Base-by-base conservation (phyloP, 1,284 basidiomycete species). In the Phlebopus sp. region DNA sequence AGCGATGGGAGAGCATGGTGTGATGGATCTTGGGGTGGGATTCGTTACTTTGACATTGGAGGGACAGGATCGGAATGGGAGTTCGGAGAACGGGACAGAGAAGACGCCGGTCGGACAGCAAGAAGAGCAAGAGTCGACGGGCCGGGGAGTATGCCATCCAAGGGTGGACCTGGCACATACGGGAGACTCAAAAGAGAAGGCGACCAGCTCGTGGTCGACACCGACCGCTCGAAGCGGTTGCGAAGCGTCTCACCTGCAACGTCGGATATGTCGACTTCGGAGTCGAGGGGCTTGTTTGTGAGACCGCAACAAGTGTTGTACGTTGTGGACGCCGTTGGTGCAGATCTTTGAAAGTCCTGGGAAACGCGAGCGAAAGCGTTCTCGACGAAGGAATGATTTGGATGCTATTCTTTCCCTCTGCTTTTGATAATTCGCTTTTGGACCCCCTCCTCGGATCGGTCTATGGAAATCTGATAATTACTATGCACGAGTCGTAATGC, bases 271-370 rank as follows among this genome's bases (percentile, higher is more conserved):
- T 84, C 82, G 8, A 68, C 60, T 4, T 67, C 70, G 32, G 88
- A 88, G 64, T 80, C 81, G 2, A 72, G 87, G 56, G 88, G 87
- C 2, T 61, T 90, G 35, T 90, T 90, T 60, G 87, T 90, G 34
- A 69, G 87, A 47, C 87, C 87, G 8, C 84, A 87, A 66, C 86
- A 90, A 62, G 87, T 90, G 45, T 69, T 90, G 42, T 90, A 90
- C 61, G 87, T 90, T 18, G 79, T 90, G 30, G 86, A 90, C 61
- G 88, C 88, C 41, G 76, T 78, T 17, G 76, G 73, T 4, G 65
- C 69, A 5, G 73, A 75, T 54, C 56, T 73, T 29, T 62, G 52
- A 59, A 14, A 14, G 23, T n/a, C 11, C 30, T 64, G 23, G 31
- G 49, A 60, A 31, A 23, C 41, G 21, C 21, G 4, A 23, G 21